Percentiles rank a stretch among this genome's conserved stretches.
These are phyloP conservation scores for Naganishia vishniacii DNA, from an alignment of 768 basidiomycete species.

Conservation along the genomic window DNA sequence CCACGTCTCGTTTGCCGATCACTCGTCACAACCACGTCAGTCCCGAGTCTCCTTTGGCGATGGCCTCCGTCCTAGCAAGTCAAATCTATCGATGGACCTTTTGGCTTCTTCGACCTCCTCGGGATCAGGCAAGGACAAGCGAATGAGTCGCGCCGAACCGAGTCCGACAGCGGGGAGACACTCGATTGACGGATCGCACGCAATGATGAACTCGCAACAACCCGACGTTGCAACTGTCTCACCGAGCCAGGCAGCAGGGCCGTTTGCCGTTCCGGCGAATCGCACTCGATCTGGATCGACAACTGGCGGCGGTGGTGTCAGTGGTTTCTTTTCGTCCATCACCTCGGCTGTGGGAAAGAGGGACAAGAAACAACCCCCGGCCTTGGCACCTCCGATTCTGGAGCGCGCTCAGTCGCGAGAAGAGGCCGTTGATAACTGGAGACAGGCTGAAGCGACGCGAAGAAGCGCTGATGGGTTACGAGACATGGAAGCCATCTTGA, in stretches of 20 bases:
- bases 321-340: slow-evolving; percentile 19
- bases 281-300: background rate
- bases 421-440: slow-evolving; percentile 1
- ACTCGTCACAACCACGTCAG: slow-evolving; percentile 28
- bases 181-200: slow-evolving; percentile 30
- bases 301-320: background rate
- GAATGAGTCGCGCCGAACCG: slow-evolving; percentile 3
- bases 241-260: slow-evolving; percentile 43
- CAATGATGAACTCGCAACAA: slow-evolving; percentile 36
- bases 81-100: slow-evolving; percentile 27
- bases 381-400: background rate
- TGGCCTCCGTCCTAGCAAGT: slow-evolving; percentile 36
- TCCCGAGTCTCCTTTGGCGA: slow-evolving; percentile 47
- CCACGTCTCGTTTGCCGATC: slow-evolving; percentile 46
- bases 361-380: slow-evolving; percentile 4
- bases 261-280: slow-evolving; percentile 24
- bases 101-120: slow-evolving; percentile 28
- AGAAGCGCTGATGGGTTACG: slow-evolving; percentile 43
- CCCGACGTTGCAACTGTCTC: slow-evolving; percentile 40
- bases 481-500: slow-evolving; percentile 44
- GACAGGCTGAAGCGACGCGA: slow-evolving; percentile 39
- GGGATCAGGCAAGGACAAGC: slow-evolving; percentile 8
- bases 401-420: background rate
- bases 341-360: slow-evolving; percentile 19
- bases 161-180: slow-evolving; percentile 14